Evolutionary conservation across 2,329 filamentous ascomycete genomes (phyloP).

Genomic region (Penicillium olsonii): DNA sequence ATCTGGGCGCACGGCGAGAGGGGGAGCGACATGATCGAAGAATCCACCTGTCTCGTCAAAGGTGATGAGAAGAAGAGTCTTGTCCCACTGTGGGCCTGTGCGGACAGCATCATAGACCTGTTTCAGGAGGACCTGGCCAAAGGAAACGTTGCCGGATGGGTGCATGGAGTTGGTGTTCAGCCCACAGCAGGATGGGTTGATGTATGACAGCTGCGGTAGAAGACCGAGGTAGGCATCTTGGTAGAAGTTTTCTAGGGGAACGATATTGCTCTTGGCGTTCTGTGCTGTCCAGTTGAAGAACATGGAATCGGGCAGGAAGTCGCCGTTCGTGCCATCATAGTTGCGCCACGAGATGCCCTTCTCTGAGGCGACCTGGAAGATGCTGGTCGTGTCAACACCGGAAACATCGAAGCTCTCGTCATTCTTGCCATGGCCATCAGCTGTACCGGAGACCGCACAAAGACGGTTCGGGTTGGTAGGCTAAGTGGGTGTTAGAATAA

Average conservation of each 20-base stretch:
- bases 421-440: conserved; percentile 31
- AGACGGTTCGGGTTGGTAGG: conserved; percentile 48
- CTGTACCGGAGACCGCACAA: conserved; percentile 27
- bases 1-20: conserved; percentile 36
- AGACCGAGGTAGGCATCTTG: conserved; percentile 32
- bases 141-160: conserved; percentile 35
- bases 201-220: conserved; percentile 35
- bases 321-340: conserved; percentile 35
- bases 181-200: conserved; percentile 41
- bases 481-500: conserved; percentile 22
- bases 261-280: conserved; percentile 27
- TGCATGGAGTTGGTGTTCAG: conserved; percentile 33
- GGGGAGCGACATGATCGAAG: conserved; percentile 39
- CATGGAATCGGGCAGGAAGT: conserved; percentile 28
- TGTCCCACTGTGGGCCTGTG: conserved; percentile 38
- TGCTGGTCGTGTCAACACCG: conserved; percentile 33
- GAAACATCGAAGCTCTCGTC: conserved; percentile 29
- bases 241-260: conserved; percentile 35
- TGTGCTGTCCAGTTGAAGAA: conserved; percentile 34
- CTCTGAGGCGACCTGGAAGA: conserved; percentile 39
- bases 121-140: conserved; percentile 39
- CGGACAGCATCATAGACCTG: conserved; percentile 40
- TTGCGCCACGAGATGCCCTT: conserved; percentile 34
- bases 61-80: conserved; percentile 36
- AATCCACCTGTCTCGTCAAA: conserved; percentile 42